A percentile compares a stretch with the other conserved stretches of the same genome.
Evolutionary conservation across 1,284 basidiomycete genomes (phyloP).

Genomic region (Mycosarcoma mackinlayi): DNA sequence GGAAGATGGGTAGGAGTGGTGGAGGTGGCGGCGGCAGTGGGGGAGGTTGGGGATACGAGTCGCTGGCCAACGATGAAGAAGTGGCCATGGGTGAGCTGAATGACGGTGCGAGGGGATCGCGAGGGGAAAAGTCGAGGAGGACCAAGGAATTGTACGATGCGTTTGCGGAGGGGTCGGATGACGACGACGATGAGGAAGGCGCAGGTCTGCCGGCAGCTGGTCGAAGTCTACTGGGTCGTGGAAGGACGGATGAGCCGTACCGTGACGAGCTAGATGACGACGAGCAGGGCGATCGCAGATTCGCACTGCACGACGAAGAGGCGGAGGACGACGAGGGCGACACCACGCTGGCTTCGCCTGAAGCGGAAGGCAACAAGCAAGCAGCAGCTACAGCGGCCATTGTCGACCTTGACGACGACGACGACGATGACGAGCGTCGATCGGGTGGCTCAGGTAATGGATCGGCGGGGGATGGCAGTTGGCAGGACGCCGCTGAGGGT

Average conservation of each 20-base stretch:
- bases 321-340: conserved; percentile 24
- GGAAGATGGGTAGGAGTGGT: conserved; percentile 69
- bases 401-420: conserved; percentile 30
- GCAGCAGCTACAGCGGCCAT: conserved; percentile 7
- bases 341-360: not conserved
- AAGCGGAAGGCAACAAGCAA: not conserved
- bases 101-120: conserved; percentile 28
- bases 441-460: conserved; percentile 10
- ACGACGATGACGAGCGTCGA: conserved; percentile 7
- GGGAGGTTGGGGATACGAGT: conserved; percentile 75
- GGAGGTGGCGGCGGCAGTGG: conserved; percentile 29
- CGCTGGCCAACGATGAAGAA: conserved; percentile 77
- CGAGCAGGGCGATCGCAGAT: conserved; percentile 31
- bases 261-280: conserved; percentile 37
- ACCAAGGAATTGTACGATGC: conserved; percentile 70
- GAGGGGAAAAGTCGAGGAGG: conserved; percentile 41
- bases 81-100: conserved; percentile 67
- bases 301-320: conserved; percentile 33
- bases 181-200: conserved; percentile 58
- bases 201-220: conserved; percentile 6
- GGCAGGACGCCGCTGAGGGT: conserved; percentile 48
- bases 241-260: conserved; percentile 27
- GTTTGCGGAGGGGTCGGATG: conserved; percentile 67
- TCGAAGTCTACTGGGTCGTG: conserved; percentile 20
- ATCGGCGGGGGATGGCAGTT: conserved; percentile 28